Percentiles rank a stretch among this genome's conserved stretches.
These are phyloP conservation scores for Biancaea sappan DNA, from an alignment of 306 rosid genomes.

Conservation along the genomic window DNA sequence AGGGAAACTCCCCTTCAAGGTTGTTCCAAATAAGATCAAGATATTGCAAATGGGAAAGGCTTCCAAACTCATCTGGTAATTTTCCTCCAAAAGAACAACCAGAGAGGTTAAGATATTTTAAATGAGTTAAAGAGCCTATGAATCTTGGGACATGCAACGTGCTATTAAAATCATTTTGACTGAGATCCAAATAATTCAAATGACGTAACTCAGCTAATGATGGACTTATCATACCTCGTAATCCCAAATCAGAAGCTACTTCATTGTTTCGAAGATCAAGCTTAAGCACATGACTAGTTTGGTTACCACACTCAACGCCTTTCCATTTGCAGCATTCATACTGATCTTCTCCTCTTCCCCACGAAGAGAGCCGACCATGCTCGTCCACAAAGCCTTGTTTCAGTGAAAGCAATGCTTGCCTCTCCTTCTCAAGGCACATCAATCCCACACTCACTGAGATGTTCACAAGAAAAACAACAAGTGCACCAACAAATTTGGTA, in stretches of 20 bases:
- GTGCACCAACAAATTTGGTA: background rate
- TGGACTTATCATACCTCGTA: background rate
- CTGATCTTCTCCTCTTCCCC: background rate
- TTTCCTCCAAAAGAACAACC: background rate
- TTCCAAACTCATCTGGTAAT: background rate
- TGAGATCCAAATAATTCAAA: background rate
- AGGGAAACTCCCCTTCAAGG: background rate
- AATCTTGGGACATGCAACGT: background rate
- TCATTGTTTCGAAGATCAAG: background rate
- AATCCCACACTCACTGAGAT: background rate
- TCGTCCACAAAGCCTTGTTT: background rate
- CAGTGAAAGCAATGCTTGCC: background rate
- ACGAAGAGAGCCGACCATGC: background rate
- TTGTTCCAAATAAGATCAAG: background rate
- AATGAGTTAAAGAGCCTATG: background rate
- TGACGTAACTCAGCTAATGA: background rate
- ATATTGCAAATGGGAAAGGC: background rate
- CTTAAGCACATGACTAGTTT: background rate
- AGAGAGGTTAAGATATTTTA: background rate
- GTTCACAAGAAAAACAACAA: background rate
- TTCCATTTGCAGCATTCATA: background rate
- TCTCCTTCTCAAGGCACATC: background rate
- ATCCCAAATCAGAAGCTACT: background rate
- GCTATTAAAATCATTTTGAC: background rate
- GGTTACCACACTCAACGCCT: background rate